Evolutionary conservation across 75 land plant species (phyloP).

Genomic region (Selaginella tamariscina): DNA sequence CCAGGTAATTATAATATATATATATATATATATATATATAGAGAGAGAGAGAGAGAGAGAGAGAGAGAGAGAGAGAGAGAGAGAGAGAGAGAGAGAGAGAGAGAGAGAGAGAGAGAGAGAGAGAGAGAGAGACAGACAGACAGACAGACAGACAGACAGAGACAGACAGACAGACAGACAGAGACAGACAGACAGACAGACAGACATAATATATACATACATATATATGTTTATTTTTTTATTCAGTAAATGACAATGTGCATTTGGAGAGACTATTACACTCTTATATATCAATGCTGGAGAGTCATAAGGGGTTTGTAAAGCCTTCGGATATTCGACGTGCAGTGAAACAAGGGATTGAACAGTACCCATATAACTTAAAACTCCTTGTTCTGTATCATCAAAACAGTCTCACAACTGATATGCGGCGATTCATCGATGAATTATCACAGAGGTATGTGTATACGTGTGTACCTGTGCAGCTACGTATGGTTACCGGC

Average conservation of each 20-base stretch:
- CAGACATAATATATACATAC: no score
- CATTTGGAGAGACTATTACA: slow-evolving; percentile 54
- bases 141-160: no score
- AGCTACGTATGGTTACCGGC: no score
- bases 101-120: no score
- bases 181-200: no score
- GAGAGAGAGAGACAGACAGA: no score
- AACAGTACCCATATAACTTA: slow-evolving; percentile 63
- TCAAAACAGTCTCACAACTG: slow-evolving; percentile 34
- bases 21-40: no score
- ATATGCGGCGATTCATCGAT: slow-evolving; percentile 62
- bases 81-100: no score
- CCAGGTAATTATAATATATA: slow-evolving; percentile 83
- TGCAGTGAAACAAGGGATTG: slow-evolving; percentile 32
- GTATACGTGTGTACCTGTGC: no score
- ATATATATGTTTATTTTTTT: neutral
- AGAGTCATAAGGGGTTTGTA: slow-evolving; percentile 25
- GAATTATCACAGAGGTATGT: slow-evolving; percentile 45
- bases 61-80: no score
- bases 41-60: no score
- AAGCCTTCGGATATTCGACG: slow-evolving; percentile 40
- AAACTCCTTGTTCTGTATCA: slow-evolving; percentile 33
- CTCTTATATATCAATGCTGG: slow-evolving; percentile 42
- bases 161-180: no score
- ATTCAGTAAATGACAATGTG: slow-evolving; percentile 22